phyloP scores from a whole-genome alignment of 1,284 basidiomycete species.

The Sanghuangporus sanghuang region DNA sequence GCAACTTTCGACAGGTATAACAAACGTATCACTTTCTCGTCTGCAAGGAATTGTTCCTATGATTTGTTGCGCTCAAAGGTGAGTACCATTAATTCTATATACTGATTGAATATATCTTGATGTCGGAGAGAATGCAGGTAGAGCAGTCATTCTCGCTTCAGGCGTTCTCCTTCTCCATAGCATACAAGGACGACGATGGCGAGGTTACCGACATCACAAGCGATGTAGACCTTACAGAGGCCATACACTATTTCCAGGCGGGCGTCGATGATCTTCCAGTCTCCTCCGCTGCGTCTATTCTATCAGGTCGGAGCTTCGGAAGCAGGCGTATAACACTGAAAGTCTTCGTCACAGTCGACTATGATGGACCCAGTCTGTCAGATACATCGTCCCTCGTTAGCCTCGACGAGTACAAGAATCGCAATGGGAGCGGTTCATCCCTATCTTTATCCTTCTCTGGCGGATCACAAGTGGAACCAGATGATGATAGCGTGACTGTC shows the following conservation, averaged over 20 bases:
- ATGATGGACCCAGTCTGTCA: conserved; percentile 86
- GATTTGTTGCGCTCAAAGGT: conserved; percentile 68
- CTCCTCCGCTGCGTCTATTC: conserved; percentile 66
- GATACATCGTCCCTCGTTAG: conserved; percentile 80
- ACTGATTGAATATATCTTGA: neutral
- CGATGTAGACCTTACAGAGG: conserved; percentile 77
- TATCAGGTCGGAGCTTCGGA: conserved; percentile 66
- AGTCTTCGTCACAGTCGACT: conserved; percentile 76
- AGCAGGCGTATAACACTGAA: conserved; percentile 68
- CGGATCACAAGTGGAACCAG: conserved; percentile 37
- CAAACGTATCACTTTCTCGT: conserved; percentile 72
- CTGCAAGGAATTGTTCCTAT: conserved; percentile 71
- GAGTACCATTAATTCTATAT: conserved; percentile 19
- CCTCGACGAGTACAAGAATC: conserved; percentile 61
- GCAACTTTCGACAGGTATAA: conserved; percentile 71
- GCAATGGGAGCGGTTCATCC: conserved; percentile 55
- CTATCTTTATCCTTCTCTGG: conserved; percentile 37
- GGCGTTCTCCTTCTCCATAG: conserved; percentile 61
- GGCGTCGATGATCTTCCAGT: conserved; percentile 60
- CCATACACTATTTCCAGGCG: conserved; percentile 78
- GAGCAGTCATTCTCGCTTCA: conserved; percentile 80
- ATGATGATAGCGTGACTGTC: conserved; percentile 69
- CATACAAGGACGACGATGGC: conserved; percentile 85
- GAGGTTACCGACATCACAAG: conserved; percentile 64
- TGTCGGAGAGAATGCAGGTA: conserved; percentile 44